Evolutionary conservation across 352 stramenopile species (phyloP), one percentile per base, ranked within the genome.

Genomic region (Globisporangium cystogenes): DNA sequence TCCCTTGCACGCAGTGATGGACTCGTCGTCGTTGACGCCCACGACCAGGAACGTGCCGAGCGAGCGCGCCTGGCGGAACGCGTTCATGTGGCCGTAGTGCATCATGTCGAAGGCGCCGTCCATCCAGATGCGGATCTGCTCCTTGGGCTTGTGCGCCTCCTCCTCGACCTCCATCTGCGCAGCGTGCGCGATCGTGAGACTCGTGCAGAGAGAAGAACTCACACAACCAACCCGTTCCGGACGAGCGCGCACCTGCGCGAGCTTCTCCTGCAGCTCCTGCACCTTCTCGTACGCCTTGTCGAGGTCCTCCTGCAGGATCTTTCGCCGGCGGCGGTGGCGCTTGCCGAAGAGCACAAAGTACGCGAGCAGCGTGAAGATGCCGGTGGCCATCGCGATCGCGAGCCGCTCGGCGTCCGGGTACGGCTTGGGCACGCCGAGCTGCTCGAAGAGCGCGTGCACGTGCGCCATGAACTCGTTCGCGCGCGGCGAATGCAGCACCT

Each of bases 41-140:
- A 99, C 97, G 35, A 99, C 91, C 0, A 99, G 74, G 65, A 98
- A 96, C 53, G 96, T 99, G 24, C 96, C 96, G 6, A 99, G 77
- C 10, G 95, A 87, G 45, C 89, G 72, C 36, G 90, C 96, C 55
- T 99, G 90, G 29, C 96, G 94, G 79, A 99, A 99, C 11, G 96
- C 97, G 74, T 99, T 99, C 96, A 99, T 99, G 76, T 99, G 97
- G 24, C 97, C 97, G 70, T 98, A 99, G 72, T 99, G 97, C 92
- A 99, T 98, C 79, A 99, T 96, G 70, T 99, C 97, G 70, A 99
- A 99, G 27, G 95, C 96, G 48, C 97, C 97, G 60, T 99, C 97
- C 90, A 99, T 98, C 82, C 97, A 99, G 59, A 99, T 98, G 51
- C 93, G 88, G 65, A 98, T 92, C 68, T 98, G 76, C 51, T 96